Evolutionary conservation across 2,329 filamentous ascomycete genomes (phyloP), one percentile per base, ranked within the genome.

Genomic region (Xylaria sp.): DNA sequence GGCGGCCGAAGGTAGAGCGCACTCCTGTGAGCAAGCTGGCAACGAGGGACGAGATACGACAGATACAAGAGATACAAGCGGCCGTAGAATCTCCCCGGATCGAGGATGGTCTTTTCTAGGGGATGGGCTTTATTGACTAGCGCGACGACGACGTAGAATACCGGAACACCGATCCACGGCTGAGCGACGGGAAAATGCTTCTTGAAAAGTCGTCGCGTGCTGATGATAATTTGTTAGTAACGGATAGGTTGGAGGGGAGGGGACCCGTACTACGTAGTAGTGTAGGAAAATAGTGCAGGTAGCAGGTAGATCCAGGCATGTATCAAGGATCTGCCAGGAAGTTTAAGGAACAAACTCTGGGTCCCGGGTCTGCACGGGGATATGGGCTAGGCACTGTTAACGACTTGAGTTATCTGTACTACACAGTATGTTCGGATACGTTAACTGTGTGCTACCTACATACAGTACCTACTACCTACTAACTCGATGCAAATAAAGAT

Each of bases 1-100:
- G 73, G 75, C 72, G 75, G 74, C 76, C 75, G 71, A 69, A 32
- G 60, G 53, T 21, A 48, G 63, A 60, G 42, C 29, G 9, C 5
- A 54, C 60, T 53, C 53, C 63, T 40, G 63, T 37, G 32, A 29
- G 40, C 63, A 53, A 29, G 48, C 29, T 23, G n/a, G 27, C 18
- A 29, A 54, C 2, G 47, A 61, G 55, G 5, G 16, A 51, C 53
- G 12, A 27, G 21, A 23, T 59, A 44, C 37, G 32, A 35, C 8
- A 35, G n/a, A n/a, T n/a, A n/a, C n/a, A n/a, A n/a, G n/a, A n/a
- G n/a, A n/a, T 35, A 35, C 32, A 37, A 32, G 55, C 25, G 40
- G 40, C 13, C 2, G 37, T 18, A n/a, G 25, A 13, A 47, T 53
- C 25, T 44, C 3, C 18, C 25, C 35, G 27, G 13, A 47, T 42